Conservation (phyloP, 192 early-diverging fungal genomes). For the Neocallimastix lanati region DNA sequence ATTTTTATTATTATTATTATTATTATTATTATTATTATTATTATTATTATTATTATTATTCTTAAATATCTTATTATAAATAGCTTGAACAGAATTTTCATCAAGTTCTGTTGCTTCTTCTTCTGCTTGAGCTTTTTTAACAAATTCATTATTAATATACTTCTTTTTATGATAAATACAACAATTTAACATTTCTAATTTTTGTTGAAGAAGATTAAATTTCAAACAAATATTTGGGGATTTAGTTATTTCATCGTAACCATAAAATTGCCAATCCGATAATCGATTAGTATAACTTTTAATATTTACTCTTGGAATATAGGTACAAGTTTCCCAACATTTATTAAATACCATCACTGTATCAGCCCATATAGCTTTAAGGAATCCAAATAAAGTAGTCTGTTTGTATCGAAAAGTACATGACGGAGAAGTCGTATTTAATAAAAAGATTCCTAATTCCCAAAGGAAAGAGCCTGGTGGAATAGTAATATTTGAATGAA, state of each 20-base stretch:
- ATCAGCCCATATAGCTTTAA: neutral
- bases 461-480: neutral
- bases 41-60: too few species aligned
- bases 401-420: neutral
- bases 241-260: neutral
- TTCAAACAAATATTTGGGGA: slow-evolving; percentile 35
- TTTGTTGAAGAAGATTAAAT: slow-evolving; percentile 52
- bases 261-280: neutral
- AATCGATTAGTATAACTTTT: neutral
- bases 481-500: neutral
- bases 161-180: slow-evolving; percentile 34
- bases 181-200: slow-evolving; percentile 65
- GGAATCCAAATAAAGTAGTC: neutral
- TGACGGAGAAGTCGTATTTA: neutral
- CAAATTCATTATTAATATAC: neutral
- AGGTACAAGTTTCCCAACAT: neutral
- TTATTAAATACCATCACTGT: neutral
- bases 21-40: too few species aligned
- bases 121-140: slow-evolving; percentile 7
- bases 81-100: slow-evolving; percentile 5
- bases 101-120: neutral
- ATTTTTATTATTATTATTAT: too few species aligned
- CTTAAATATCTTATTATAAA: slow-evolving; percentile 1
- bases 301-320: neutral
- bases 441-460: neutral